Percentiles rank a stretch among this genome's conserved stretches.
phyloP scores from a whole-genome alignment of 345 rosid species.

The Isatis tinctoria region DNA sequence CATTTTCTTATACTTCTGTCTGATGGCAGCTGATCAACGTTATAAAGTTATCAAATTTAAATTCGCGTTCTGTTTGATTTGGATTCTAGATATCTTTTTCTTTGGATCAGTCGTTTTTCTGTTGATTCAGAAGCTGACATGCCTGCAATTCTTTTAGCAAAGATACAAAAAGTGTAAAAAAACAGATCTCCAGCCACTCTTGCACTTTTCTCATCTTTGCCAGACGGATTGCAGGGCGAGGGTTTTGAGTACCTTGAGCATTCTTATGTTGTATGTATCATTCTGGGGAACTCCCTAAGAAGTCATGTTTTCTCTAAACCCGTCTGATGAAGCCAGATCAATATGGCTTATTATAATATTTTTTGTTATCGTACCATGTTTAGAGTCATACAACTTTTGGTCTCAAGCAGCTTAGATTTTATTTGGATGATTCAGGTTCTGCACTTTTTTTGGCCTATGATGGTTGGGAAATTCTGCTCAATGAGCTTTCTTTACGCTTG shows the following conservation, averaged over 20 bases:
- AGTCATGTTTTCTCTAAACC: no score
- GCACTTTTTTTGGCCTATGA: neutral
- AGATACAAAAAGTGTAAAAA: neutral
- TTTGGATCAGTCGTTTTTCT: neutral
- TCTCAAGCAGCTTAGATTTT: neutral
- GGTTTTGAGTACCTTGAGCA: no score
- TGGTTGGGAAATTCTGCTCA: constrained; percentile 16
- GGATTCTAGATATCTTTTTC: neutral
- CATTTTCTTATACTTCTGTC: constrained; percentile 13
- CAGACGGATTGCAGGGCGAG: no score
- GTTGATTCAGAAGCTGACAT: neutral
- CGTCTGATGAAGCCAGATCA: neutral
- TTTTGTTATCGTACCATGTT: neutral
- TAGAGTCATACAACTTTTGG: neutral
- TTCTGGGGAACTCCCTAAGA: no score
- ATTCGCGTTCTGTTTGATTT: neutral
- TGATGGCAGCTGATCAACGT: constrained; percentile 26
- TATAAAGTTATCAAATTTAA: neutral
- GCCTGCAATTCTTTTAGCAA: neutral
- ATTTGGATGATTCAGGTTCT: neutral
- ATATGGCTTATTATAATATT: neutral
- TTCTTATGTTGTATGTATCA: no score
- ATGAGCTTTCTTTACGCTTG: neutral
- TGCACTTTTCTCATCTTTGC: no score
- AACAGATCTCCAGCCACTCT: neutral